These are phyloP conservation scores for Lachancea meyersii DNA, from an alignment of 805 yeast genomes.

Conservation along the genomic window DNA sequence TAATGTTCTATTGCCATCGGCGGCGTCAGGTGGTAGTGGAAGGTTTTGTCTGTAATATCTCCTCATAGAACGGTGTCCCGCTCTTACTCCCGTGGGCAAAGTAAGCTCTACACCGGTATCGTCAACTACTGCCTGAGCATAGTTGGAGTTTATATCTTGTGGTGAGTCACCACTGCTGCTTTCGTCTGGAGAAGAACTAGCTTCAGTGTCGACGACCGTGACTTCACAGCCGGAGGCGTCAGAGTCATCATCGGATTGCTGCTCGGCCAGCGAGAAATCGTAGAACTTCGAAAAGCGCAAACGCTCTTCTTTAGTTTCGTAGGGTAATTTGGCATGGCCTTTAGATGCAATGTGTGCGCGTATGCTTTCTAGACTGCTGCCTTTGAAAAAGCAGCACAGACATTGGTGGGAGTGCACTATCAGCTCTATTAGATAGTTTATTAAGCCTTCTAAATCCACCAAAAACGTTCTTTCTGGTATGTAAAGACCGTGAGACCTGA, in stretches of 20 bases:
- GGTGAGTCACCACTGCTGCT: not conserved
- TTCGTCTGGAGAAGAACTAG: slow-evolving; percentile 1
- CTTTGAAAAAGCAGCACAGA: slow-evolving; percentile 74
- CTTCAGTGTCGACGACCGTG: slow-evolving; percentile 15
- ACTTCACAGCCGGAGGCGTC: slow-evolving; percentile 4
- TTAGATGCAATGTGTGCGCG: slow-evolving; percentile 84
- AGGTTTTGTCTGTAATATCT: slow-evolving; percentile 66
- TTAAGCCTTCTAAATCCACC: slow-evolving; percentile 60
- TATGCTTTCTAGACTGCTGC: slow-evolving; percentile 76
- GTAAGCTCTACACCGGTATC: slow-evolving; percentile 57
- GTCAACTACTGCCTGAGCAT: slow-evolving; percentile 39
- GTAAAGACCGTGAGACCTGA: slow-evolving; percentile 71
- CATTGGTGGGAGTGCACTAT: slow-evolving; percentile 82
- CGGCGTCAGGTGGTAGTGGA: slow-evolving; percentile 38
- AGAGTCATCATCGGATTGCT: not conserved
- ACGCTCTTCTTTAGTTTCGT: slow-evolving; percentile 73
- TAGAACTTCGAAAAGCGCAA: slow-evolving; percentile 73
- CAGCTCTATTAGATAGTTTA: slow-evolving; percentile 71
- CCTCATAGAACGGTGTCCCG: slow-evolving; percentile 75
- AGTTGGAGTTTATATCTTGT: slow-evolving; percentile 28
- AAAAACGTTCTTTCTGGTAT: slow-evolving; percentile 77
- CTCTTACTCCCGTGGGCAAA: slow-evolving; percentile 69
- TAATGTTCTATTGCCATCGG: slow-evolving; percentile 68
- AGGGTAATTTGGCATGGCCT: slow-evolving; percentile 85
- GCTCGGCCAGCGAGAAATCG: slow-evolving; percentile 65